These are phyloP conservation scores for Styphnolobium japonicum DNA, from an alignment of 306 rosid genomes.

Conservation along the genomic window DNA sequence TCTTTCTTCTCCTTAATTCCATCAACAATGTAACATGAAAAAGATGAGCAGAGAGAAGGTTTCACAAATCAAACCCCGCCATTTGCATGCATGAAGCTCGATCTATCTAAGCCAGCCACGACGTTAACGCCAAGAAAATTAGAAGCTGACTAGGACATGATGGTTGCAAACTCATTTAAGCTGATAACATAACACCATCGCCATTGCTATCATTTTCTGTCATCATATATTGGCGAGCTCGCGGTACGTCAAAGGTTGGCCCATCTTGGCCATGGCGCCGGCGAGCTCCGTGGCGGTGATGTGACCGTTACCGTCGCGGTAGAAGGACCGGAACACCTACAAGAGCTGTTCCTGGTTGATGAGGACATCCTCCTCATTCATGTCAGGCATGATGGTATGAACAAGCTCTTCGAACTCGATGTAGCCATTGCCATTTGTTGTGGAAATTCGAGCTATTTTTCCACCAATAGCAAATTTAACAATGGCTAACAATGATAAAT, in stretches of 20 bases:
- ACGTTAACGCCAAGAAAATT: slow-evolving; percentile 50
- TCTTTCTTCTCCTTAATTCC: no score
- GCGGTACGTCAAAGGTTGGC: slow-evolving; percentile 52
- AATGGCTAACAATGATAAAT: no score
- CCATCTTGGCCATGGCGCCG: slow-evolving; percentile 75
- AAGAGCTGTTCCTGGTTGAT: slow-evolving; percentile 58
- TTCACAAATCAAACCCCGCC: no score
- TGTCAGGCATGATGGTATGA: slow-evolving; percentile 44
- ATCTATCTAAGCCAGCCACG: no score
- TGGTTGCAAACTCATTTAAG: slow-evolving; percentile 52
- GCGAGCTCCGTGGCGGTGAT: slow-evolving; percentile 70
- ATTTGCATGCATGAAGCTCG: no score
- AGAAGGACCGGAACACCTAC: slow-evolving; percentile 57
- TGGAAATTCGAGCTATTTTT: no score
- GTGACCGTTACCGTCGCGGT: slow-evolving; percentile 71
- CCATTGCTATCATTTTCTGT: slow-evolving; percentile 56
- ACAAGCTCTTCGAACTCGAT: slow-evolving; percentile 63
- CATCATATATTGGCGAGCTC: slow-evolving; percentile 65
- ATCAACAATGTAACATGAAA: no score
- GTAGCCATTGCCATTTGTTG: no score
- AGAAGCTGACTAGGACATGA: slow-evolving; percentile 60
- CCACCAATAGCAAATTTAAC: no score
- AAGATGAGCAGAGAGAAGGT: no score
- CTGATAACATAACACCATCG: slow-evolving; percentile 70
- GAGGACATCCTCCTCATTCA: slow-evolving; percentile 43